Evolutionary conservation across 495 filamentous ascomycete genomes (phyloP).

Genomic region (Hypomontagnella submonticulosa): DNA sequence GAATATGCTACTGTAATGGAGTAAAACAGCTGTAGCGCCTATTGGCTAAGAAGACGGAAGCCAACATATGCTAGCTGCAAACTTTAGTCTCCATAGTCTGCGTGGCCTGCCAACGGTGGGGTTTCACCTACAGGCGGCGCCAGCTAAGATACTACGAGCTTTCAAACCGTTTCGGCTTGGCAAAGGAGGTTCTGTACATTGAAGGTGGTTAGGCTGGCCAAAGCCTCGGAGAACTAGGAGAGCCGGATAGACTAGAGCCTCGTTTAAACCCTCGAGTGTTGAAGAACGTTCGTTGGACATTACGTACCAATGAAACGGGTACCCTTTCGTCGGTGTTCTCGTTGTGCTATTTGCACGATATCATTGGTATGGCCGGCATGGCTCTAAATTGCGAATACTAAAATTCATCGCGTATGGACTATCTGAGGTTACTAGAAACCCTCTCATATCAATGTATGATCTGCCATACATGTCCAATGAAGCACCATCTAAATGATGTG

Average conservation of each 20-base stretch:
- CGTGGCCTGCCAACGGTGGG: conserved; percentile 19
- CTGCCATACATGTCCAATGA: neutral
- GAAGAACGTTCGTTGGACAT: neutral
- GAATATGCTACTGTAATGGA: conserved; percentile 10
- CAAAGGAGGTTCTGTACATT: conserved; percentile 4
- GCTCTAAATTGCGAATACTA: neutral
- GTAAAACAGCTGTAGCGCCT: conserved; percentile 4
- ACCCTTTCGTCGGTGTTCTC: too few relatives aligned
- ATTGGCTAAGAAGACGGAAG: conserved; percentile 4
- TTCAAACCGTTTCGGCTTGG: conserved; percentile 23
- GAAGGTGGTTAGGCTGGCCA: conserved; percentile 10
- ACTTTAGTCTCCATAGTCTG: neutral
- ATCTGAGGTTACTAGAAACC: neutral
- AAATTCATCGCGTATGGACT: conserved; percentile 7
- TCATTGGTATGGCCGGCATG: neutral
- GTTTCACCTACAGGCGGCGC: conserved; percentile 28
- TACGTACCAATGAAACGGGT: too few relatives aligned
- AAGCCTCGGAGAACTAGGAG: conserved; percentile 12
- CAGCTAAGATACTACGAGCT: conserved; percentile 27
- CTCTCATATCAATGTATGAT: conserved; percentile 15
- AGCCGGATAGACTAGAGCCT: conserved; percentile 4
- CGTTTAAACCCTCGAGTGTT: conserved; percentile 1
- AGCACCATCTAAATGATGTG: conserved; percentile 7
- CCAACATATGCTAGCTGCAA: conserved; percentile 1
- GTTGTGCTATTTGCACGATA: neutral